Evolutionary conservation across 768 basidiomycete species (phyloP), one percentile per base, ranked within the genome.

Genomic region (Basidioascus undulatus): DNA sequence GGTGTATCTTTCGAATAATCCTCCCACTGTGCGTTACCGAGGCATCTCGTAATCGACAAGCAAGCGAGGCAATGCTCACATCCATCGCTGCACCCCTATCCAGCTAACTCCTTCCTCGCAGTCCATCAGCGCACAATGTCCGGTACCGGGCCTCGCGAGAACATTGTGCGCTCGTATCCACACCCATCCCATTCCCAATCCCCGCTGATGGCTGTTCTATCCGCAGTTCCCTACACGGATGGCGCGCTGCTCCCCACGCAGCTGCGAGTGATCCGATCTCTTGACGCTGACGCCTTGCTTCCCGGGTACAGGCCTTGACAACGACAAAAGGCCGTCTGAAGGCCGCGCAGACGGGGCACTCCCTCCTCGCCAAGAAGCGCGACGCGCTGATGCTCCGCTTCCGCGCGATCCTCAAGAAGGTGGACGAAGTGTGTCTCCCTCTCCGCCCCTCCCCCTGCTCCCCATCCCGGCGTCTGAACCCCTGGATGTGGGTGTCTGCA

Each of bases 301-400:
- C 4, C 16, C 4, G 10, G 16, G 3, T 9, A 4, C 18, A 9
- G 11, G 19, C n/a, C n/a, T n/a, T n/a, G n/a, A n/a, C n/a, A n/a
- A n/a, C n/a, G n/a, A n/a, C n/a, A n/a, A 84, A 84, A 55, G 62
- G 76, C 25, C 71, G 82, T 37, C 66, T 89, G 43, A 89, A 89
- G 57, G 72, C 83, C 16, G 84, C 86, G 6, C 81, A 86, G 59
- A 89, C 82, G 1, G 87, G 89, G 0, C 89, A 94, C 58, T 86
- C 83, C 0, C 64, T 94, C 18, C 68, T 96, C 20, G 86, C 89
- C 21, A 94, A 94, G 72, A 98, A 98, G 63, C 72, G 86, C 41
- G 92, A 98, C 65, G 92, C 92, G 37, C 63, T 96, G 50, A 89
- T 79, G 25, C 83, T 81, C 28, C 68, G 92, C 52, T 98, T 98